Conservation (phyloP, 2,329 filamentous ascomycete genomes). For the Graphiopsis chlorocephala region DNA sequence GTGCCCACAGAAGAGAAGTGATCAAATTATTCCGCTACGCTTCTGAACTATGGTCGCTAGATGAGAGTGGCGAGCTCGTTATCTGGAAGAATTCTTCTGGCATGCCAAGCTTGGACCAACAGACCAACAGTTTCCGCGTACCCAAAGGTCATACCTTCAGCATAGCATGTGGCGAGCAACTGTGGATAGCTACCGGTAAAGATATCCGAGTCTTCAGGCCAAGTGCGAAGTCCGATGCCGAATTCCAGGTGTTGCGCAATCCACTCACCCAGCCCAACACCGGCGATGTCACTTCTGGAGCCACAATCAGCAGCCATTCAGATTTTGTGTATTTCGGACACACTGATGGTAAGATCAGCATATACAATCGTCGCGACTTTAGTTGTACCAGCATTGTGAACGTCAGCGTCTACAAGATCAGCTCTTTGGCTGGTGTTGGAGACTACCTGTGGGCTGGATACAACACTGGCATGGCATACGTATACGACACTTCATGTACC, state of each 20-base stretch:
- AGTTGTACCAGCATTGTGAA: conserved; percentile 76
- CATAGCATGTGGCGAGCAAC: conserved; percentile 74
- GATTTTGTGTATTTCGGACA: conserved; percentile 88
- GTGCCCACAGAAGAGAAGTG: conserved; percentile 75
- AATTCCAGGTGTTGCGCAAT: conserved; percentile 72
- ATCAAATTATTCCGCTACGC: conserved; percentile 81
- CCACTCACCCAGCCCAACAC: conserved; percentile 69
- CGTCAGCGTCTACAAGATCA: conserved; percentile 94
- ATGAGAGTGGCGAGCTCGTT: conserved; percentile 81
- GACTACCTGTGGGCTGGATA: conserved; percentile 88
- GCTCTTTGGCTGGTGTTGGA: conserved; percentile 76
- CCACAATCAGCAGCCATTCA: conserved; percentile 69
- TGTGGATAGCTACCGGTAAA: conserved; percentile 88
- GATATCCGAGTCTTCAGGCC: conserved; percentile 83
- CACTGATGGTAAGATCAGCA: conserved; percentile 85
- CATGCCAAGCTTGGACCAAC: conserved; percentile 69
- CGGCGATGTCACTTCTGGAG: conserved; percentile 84
- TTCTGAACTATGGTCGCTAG: conserved; percentile 90
- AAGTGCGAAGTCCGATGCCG: conserved; percentile 61
- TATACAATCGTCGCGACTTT: conserved; percentile 80
- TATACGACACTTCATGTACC: conserved; percentile 79
- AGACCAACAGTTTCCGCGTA: conserved; percentile 73
- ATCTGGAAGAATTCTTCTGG: conserved; percentile 77
- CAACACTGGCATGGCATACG: conserved; percentile 88
- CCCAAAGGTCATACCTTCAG: conserved; percentile 83